A percentile compares a stretch with the other conserved stretches of the same genome.
Evolutionary conservation across 768 basidiomycete genomes (phyloP).

Genomic region (Leucogyrophana mollusca): DNA sequence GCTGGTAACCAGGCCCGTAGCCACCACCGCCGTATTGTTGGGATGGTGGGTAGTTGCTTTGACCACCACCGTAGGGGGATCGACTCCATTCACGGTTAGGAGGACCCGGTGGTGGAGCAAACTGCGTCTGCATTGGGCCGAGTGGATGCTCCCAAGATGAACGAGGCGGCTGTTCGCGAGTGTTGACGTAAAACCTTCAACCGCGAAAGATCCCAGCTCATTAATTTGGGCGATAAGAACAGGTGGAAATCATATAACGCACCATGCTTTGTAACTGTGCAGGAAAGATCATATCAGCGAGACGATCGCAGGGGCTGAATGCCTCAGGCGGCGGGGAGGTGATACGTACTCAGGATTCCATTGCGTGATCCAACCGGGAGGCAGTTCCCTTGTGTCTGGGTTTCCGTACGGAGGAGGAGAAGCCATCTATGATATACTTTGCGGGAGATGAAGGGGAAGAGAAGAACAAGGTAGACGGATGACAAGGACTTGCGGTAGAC

Average conservation of each 20-base stretch:
- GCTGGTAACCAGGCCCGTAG: slow-evolving; percentile 22
- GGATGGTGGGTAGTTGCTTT: slow-evolving; percentile 21
- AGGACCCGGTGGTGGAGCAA: slow-evolving; percentile 36
- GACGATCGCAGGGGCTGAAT: not conserved
- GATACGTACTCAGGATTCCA: slow-evolving; percentile 63
- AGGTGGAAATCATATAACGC: slow-evolving; percentile 11
- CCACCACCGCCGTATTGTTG: slow-evolving; percentile 22
- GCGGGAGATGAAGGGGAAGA: slow-evolving; percentile 21
- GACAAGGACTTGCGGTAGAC: slow-evolving; percentile 2
- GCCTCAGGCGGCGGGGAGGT: slow-evolving; percentile 3
- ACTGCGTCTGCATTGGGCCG: slow-evolving; percentile 40
- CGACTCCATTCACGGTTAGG: slow-evolving; percentile 40
- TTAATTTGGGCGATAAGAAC: not conserved
- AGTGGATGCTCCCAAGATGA: slow-evolving; percentile 72
- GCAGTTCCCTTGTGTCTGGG: slow-evolving; percentile 61
- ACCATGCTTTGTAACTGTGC: slow-evolving; percentile 68
- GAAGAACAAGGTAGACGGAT: slow-evolving; percentile 10
- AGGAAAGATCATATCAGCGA: slow-evolving; percentile 20
- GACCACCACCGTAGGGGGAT: slow-evolving; percentile 26
- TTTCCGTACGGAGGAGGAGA: slow-evolving; percentile 41
- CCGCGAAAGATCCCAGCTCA: not conserved
- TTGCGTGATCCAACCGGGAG: slow-evolving; percentile 67
- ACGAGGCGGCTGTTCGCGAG: slow-evolving; percentile 55
- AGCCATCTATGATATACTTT: slow-evolving; percentile 33
- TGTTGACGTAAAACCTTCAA: slow-evolving; percentile 78